A percentile compares a stretch with the other conserved stretches of the same genome.
phyloP scores from a whole-genome alignment of 805 yeast species.

The Saturnispora hagleri region DNA sequence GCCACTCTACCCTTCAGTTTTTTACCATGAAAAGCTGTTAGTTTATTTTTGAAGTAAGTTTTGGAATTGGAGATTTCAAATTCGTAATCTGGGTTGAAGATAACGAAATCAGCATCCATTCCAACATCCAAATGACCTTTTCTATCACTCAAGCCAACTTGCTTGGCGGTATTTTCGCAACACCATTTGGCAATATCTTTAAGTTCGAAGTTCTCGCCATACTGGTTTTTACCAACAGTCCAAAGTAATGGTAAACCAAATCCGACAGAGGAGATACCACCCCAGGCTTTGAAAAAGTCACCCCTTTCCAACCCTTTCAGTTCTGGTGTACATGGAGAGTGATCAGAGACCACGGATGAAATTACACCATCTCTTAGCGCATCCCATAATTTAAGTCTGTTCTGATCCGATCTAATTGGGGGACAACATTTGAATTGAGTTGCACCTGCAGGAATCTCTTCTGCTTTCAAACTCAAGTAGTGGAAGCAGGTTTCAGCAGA shows the following conservation, averaged over 20 bases:
- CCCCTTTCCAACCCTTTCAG: slow-evolving; percentile 74
- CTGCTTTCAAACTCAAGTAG: slow-evolving; percentile 71
- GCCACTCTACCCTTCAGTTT: slow-evolving; percentile 62
- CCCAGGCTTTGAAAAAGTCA: slow-evolving; percentile 92
- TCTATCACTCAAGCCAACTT: slow-evolving; percentile 62
- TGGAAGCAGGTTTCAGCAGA: slow-evolving; percentile 94
- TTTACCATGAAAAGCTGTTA: slow-evolving; percentile 79
- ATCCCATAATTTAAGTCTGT: slow-evolving; percentile 67
- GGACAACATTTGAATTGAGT: slow-evolving; percentile 94
- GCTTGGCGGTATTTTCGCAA: slow-evolving; percentile 71
- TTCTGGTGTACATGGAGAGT: slow-evolving; percentile 92
- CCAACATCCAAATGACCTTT: slow-evolving; percentile 74
- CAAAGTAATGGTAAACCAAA: slow-evolving; percentile 75
- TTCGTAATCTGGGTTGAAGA: slow-evolving; percentile 57
- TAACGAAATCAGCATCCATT: slow-evolving; percentile 78
- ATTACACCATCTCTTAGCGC: slow-evolving; percentile 61
- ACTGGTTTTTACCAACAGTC: slow-evolving; percentile 54
- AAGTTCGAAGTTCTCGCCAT: slow-evolving; percentile 23
- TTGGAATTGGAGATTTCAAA: slow-evolving; percentile 45
- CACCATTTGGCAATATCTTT: slow-evolving; percentile 73
- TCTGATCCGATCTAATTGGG: slow-evolving; percentile 73
- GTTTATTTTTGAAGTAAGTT: slow-evolving; percentile 72
- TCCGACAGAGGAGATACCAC: slow-evolving; percentile 91
- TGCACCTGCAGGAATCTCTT: slow-evolving; percentile 62
- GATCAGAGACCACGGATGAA: slow-evolving; percentile 87